phyloP scores from a whole-genome alignment of 768 basidiomycete genomes.

The Tricholoma hemisulphureum region DNA sequence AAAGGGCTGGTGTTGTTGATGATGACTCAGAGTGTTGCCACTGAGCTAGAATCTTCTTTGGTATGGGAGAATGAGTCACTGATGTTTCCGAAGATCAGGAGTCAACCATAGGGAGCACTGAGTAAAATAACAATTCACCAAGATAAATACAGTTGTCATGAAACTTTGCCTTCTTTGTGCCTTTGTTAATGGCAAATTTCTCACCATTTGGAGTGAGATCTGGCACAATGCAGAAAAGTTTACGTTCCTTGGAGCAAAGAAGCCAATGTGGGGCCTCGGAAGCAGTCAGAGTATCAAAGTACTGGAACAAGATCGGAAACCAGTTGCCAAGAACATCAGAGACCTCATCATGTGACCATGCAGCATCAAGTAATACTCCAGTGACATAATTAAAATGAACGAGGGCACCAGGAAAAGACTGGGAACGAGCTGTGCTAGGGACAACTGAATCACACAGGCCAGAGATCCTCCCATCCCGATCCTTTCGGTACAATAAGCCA shows the following conservation, averaged over 20 bases:
- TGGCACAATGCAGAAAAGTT: neutral
- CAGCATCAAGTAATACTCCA: neutral
- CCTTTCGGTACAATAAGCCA: neutral
- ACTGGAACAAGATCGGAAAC: no score
- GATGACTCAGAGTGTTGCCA: neutral
- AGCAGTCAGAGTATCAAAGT: neutral
- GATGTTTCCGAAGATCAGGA: no score
- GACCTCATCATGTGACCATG: no score
- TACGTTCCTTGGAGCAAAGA: neutral
- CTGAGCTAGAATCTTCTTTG: neutral
- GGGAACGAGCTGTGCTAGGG: neutral
- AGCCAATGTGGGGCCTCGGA: neutral
- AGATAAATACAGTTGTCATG: neutral
- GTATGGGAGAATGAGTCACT: neutral
- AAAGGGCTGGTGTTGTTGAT: neutral
- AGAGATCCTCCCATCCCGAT: neutral
- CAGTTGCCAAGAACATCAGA: no score
- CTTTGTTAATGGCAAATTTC: no score
- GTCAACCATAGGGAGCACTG: no score
- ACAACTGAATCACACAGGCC: neutral
- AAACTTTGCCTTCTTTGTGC: no score
- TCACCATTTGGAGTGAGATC: no score
- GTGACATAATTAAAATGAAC: neutral
- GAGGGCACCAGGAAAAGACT: neutral
- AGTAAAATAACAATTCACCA: neutral